Evolutionary conservation across 2,329 filamentous ascomycete genomes (phyloP).

Genomic region (Penicillium sp.): DNA sequence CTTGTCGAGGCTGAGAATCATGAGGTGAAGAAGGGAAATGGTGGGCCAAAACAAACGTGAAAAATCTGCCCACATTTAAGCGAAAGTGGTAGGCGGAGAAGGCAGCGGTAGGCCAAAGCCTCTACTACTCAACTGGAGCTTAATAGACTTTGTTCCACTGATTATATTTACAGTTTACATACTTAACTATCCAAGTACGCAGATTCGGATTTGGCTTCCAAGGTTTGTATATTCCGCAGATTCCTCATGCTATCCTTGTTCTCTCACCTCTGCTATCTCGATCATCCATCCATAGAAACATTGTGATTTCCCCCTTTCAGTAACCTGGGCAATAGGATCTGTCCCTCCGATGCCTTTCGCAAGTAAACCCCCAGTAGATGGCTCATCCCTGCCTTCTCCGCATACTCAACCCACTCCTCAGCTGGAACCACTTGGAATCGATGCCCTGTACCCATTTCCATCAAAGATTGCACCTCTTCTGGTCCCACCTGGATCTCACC

Average conservation of each 20-base stretch:
- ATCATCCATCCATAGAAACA: not conserved
- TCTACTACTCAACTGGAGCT: no score
- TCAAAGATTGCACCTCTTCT: conserved; percentile 14
- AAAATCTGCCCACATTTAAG: no score
- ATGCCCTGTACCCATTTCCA: conserved; percentile 10
- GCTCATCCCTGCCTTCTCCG: conserved; percentile 21
- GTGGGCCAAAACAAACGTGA: no score
- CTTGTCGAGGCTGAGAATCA: no score
- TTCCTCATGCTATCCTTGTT: not conserved
- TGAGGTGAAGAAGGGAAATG: no score
- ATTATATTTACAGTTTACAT: no score
- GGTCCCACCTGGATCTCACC: conserved; percentile 15
- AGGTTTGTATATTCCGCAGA: not conserved
- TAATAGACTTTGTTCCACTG: no score
- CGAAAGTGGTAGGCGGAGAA: no score
- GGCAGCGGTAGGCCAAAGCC: no score
- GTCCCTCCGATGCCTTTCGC: conserved; percentile 13
- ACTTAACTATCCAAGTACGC: no score
- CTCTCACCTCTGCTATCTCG: not conserved
- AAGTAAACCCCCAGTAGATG: conserved; percentile 16
- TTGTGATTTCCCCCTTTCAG: conserved; percentile 3
- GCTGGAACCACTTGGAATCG: conserved; percentile 12
- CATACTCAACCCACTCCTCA: conserved; percentile 15
- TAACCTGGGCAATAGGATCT: conserved; percentile 15
- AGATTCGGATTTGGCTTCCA: no score